phyloP scores from a whole-genome alignment of 148 eudicot species.

The Rhododendron ovatum region DNA sequence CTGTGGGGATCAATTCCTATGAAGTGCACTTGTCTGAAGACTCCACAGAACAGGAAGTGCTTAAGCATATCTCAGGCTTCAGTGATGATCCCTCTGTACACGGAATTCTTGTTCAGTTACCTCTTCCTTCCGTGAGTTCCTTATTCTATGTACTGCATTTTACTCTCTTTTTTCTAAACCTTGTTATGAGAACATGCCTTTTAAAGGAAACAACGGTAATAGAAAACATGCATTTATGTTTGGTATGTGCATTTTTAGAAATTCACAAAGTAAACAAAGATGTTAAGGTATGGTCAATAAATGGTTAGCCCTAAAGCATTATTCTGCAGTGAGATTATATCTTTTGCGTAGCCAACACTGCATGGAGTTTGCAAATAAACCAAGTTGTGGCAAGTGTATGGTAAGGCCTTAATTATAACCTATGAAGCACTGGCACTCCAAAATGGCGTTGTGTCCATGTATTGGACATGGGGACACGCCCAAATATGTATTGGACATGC shows the following conservation, averaged over 20 bases:
- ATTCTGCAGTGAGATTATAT: not conserved
- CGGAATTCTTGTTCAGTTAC: slow-evolving; percentile 92
- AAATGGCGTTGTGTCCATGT: no score
- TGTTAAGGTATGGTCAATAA: not conserved
- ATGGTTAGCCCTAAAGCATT: not conserved
- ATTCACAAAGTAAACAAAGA: not conserved
- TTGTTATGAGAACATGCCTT: not conserved
- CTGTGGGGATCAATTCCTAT: slow-evolving; percentile 78
- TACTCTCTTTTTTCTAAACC: not conserved
- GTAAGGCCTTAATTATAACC: not conserved
- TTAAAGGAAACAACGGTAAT: not conserved
- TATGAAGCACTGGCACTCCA: no score
- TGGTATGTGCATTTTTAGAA: not conserved
- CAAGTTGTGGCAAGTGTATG: not conserved
- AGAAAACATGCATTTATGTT: not conserved
- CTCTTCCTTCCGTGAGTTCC: slow-evolving; percentile 76
- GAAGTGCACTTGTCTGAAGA: slow-evolving; percentile 69
- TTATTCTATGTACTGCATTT: not conserved
- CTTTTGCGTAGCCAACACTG: not conserved
- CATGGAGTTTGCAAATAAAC: not conserved
- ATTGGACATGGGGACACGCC: no score
- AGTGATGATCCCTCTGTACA: slow-evolving; percentile 80
- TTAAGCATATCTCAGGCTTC: slow-evolving; percentile 54
- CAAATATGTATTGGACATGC: no score
- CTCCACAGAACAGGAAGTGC: slow-evolving; percentile 74